Conservation (phyloP, 2,329 filamentous ascomycete genomes). For the Ophiostoma quercus region DNA sequence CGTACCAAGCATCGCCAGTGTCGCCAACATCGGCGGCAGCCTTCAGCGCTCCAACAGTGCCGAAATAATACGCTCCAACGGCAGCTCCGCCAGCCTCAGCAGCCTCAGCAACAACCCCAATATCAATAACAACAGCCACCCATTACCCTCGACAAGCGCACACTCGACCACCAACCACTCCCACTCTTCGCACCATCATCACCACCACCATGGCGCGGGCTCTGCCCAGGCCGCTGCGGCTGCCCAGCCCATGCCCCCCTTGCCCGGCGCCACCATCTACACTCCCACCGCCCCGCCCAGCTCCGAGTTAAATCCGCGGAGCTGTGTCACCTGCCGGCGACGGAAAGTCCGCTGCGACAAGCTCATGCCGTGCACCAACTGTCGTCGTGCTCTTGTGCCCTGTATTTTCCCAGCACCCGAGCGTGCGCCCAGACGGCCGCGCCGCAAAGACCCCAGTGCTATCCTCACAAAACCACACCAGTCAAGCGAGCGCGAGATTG, state of each 20-base stretch:
- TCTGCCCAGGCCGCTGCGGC: slow-evolving; percentile 18
- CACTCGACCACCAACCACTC: slow-evolving; percentile 10
- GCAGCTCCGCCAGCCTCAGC: not conserved
- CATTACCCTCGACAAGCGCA: slow-evolving; percentile 13
- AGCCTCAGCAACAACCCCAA: not conserved
- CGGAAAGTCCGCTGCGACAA: slow-evolving; percentile 57
- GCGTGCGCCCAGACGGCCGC: slow-evolving; percentile 50
- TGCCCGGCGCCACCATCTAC: slow-evolving; percentile 31
- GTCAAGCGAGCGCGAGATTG: slow-evolving; percentile 58
- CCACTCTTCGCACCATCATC: slow-evolving; percentile 18
- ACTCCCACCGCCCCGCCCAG: slow-evolving; percentile 29
- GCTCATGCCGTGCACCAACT: slow-evolving; percentile 52
- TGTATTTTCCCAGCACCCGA: slow-evolving; percentile 48
- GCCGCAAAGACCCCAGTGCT: slow-evolving; percentile 60
- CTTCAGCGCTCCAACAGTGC: slow-evolving; percentile 11
- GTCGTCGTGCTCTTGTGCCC: slow-evolving; percentile 47
- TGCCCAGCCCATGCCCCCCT: slow-evolving; percentile 27
- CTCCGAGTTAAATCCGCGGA: slow-evolving; percentile 38
- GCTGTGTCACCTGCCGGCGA: slow-evolving; percentile 47
- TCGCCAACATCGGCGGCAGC: slow-evolving; percentile 6
- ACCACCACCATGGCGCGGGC: slow-evolving; percentile 21
- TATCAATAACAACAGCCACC: not conserved
- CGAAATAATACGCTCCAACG: slow-evolving; percentile 9
- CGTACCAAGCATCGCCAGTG: not conserved
- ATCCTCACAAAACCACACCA: slow-evolving; percentile 41